A percentile compares a stretch with the other conserved stretches of the same genome.
Conservation (phyloP, 2,329 filamentous ascomycete genomes). For the Aspergillus fischeri region DNA sequence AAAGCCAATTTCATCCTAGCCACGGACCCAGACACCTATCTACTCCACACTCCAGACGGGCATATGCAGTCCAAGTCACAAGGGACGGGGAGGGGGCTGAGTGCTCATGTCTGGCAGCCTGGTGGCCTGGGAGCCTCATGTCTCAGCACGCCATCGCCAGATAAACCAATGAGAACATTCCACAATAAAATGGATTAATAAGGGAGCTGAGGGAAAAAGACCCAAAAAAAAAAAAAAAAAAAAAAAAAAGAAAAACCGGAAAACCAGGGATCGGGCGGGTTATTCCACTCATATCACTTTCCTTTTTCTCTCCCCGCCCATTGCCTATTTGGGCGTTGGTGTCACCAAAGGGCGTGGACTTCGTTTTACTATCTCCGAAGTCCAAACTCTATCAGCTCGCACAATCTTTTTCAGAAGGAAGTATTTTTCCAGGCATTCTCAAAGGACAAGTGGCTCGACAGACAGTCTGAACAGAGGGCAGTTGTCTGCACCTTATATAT, state of each 20-base stretch:
- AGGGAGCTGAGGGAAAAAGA: not conserved
- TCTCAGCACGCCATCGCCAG: not conserved
- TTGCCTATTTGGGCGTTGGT: slow-evolving; percentile 14
- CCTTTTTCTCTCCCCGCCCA: slow-evolving; percentile 25
- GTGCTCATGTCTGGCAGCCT: not conserved
- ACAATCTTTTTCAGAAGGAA: not conserved
- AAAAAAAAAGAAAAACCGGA: not conserved
- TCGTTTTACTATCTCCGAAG: not conserved
- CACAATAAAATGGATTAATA: not conserved
- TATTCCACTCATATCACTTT: slow-evolving; percentile 11
- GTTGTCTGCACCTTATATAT: not conserved
- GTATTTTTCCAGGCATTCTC: not conserved
- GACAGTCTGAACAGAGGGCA: not conserved
- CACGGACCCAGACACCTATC: not conserved
- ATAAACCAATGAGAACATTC: not conserved
- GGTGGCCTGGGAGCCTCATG: not conserved
- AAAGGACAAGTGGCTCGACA: not conserved
- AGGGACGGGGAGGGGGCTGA: not conserved
- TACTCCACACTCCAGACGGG: not conserved
- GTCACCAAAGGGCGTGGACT: slow-evolving; percentile 9
- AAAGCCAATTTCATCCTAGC: not conserved
- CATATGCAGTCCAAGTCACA: not conserved
- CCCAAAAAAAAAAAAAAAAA: not conserved
- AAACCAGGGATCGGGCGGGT: slow-evolving; percentile 2
- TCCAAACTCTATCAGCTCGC: not conserved